Evolutionary conservation across 1,139 yeast genomes (phyloP), one percentile per base, ranked within the genome.

Genomic region (Pichia sp.): DNA sequence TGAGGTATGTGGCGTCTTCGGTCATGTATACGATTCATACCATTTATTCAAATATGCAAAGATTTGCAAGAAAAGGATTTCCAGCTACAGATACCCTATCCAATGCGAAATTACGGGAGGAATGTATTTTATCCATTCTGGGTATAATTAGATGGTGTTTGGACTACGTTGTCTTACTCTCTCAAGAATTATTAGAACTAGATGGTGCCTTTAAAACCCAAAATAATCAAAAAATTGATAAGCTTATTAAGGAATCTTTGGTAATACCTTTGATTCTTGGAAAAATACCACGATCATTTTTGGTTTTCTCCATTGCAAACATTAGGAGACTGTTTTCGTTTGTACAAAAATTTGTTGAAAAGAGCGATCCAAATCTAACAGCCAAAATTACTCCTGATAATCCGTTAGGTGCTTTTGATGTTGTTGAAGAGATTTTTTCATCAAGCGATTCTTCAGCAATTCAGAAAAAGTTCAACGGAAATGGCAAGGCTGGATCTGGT

Each of bases 141-240:
- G 95, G 95, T 0, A 74, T 80, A 37, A 73, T 82, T n/a, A 73
- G 85, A 53, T 87, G 95, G 95, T 71, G 82, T 48, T 69, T 84
- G 37, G 95, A 86, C 57, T 71, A 85, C 47, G 68, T 85, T 54
- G 75, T 79, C 0, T 77, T 75, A 49, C 60, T 83, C 40, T 76
- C 79, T 47, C 94, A 86, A 58, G 95, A 86, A 52, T 60, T 87
- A 27, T 64, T 77, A 26, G 61, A 59, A 36, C 45, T 62, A 10
- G 51, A 52, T 34, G 55, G 50, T 40, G 54, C 55, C 5, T 56
- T 60, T 44, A 56, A 54, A 41, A 45, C 41, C 3, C 52, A 53
- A 7, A 50, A 55, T 39, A 40, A 46, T 33, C 41, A 46, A 29
- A 51, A 53, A 38, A 49, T 57, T 34, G 58, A 56, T 33, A 51